Evolutionary conservation across 208 protist genomes (phyloP).

Genomic region (Zelonia costaricensis): DNA sequence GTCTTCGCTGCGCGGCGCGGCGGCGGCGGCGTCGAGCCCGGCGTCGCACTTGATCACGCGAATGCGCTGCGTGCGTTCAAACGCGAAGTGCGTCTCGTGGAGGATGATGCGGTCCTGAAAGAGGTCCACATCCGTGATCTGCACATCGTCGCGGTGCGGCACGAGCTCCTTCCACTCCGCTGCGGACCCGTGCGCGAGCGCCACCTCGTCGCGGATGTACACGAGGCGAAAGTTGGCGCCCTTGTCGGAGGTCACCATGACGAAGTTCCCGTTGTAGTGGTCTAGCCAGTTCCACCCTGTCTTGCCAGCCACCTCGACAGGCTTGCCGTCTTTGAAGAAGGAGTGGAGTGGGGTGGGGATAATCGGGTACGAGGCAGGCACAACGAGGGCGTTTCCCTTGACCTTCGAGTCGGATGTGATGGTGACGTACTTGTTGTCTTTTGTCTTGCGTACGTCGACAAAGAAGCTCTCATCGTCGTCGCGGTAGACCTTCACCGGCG

Average conservation of each 20-base stretch:
- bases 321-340: slow-evolving; percentile 73
- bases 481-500: slow-evolving; percentile 83
- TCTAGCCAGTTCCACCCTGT: slow-evolving; percentile 89
- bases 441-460: slow-evolving; percentile 89
- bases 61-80: slow-evolving; percentile 86
- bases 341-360: slow-evolving; percentile 64
- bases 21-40: slow-evolving; percentile 68
- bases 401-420: slow-evolving; percentile 92
- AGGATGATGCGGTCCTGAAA: slow-evolving; percentile 79
- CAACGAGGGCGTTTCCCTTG: slow-evolving; percentile 66
- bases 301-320: slow-evolving; percentile 80
- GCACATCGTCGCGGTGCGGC: slow-evolving; percentile 79
- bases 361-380: slow-evolving; percentile 83
- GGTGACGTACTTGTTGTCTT: slow-evolving; percentile 80
- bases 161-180: slow-evolving; percentile 87
- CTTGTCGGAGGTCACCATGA: slow-evolving; percentile 87
- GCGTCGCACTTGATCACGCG: slow-evolving; percentile 79
- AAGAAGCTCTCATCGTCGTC: slow-evolving; percentile 91
- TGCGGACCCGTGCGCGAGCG: slow-evolving; percentile 47
- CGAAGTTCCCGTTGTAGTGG: slow-evolving; percentile 83
- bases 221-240: slow-evolving; percentile 81
- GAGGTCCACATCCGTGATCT: slow-evolving; percentile 88
- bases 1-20: slow-evolving; percentile 52
- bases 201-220: slow-evolving; percentile 85
- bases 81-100: slow-evolving; percentile 82